Evolutionary conservation across 495 filamentous ascomycete genomes (phyloP).

Genomic region (Tuber calosporum): DNA sequence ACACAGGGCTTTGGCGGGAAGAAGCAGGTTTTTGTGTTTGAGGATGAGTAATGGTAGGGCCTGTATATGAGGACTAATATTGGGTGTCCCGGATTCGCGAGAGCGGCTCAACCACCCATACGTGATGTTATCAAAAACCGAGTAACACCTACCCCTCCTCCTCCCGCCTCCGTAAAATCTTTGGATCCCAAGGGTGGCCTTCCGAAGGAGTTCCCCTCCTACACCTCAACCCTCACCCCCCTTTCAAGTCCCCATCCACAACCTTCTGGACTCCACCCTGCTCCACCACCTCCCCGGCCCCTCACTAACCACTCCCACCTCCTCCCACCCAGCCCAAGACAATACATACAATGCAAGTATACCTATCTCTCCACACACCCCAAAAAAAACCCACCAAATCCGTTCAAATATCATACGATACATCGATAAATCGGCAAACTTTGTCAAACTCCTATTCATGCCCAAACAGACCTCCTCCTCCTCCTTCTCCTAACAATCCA

Average conservation of each 20-base stretch:
- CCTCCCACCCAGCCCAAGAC: too few species aligned
- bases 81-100: not conserved
- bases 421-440: too few species aligned
- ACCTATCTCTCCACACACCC: too few species aligned
- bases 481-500: too few species aligned
- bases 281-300: too few species aligned
- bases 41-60: constrained; percentile 24
- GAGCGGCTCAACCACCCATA: not conserved
- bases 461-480: too few species aligned
- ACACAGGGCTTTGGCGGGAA: constrained; percentile 70
- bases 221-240: not conserved
- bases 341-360: too few species aligned
- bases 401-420: too few species aligned
- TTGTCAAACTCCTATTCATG: too few species aligned
- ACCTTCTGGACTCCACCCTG: too few species aligned
- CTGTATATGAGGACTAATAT: not conserved
- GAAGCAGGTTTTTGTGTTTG: constrained; percentile 85
- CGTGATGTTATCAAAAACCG: not conserved
- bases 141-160: not conserved
- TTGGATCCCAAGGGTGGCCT: not conserved
- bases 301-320: not conserved
- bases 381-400: too few species aligned
- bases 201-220: not conserved
- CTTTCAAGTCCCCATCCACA: too few species aligned
- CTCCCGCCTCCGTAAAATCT: not conserved